Evolutionary conservation across 73 alveolate species (phyloP).

Genomic region (Breviolum minutum): DNA sequence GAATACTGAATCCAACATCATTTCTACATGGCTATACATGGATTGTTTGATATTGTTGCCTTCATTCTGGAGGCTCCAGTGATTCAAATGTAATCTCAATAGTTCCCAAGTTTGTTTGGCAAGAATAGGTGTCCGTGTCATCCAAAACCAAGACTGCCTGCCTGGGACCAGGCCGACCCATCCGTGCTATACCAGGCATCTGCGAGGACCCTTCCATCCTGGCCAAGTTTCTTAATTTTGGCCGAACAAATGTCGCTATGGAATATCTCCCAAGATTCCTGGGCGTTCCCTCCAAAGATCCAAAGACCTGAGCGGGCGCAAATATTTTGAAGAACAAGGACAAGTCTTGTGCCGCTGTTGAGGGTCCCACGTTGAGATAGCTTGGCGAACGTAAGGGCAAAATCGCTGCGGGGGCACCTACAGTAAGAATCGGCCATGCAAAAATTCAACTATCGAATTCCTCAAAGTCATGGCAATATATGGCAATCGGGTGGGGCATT

Average conservation of each 20-base stretch:
- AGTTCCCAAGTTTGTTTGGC: no score
- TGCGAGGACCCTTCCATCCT: slow-evolving; percentile 58
- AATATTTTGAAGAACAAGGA: no score
- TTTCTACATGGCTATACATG: background rate
- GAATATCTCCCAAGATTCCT: background rate
- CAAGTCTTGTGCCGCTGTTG: background rate
- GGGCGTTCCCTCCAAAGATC: slow-evolving; percentile 53
- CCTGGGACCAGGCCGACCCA: slow-evolving; percentile 48
- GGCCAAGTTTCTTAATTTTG: no score
- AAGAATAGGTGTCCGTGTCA: no score
- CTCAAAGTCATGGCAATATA: no score
- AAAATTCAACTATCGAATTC: no score
- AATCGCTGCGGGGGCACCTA: slow-evolving; percentile 76
- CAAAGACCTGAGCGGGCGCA: slow-evolving; percentile 18
- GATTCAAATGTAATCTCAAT: background rate
- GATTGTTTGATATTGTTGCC: no score
- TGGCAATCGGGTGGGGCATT: background rate
- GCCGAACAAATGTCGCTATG: background rate
- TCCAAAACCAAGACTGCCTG: background rate
- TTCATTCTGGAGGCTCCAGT: background rate
- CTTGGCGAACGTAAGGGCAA: slow-evolving; percentile 17
- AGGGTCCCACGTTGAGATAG: background rate
- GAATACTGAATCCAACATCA: background rate
- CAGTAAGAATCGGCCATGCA: no score
- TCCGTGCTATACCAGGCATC: slow-evolving; percentile 72